These are phyloP conservation scores for Waltiozyma solani DNA, from an alignment of 1,139 yeast species.

Conservation along the genomic window DNA sequence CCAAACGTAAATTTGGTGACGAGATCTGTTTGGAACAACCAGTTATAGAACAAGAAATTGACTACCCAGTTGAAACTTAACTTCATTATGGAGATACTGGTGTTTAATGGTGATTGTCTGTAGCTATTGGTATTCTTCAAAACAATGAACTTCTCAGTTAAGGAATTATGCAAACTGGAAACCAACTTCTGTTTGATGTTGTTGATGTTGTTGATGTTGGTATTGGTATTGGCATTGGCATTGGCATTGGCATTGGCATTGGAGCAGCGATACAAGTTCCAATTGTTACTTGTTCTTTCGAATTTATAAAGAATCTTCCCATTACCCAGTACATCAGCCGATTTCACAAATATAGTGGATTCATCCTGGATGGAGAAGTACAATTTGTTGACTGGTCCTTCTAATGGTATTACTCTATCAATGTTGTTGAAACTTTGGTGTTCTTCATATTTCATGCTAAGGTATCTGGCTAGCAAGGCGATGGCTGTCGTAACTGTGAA, in stretches of 20 bases:
- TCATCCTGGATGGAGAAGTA: constrained; percentile 4
- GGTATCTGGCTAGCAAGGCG: neutral
- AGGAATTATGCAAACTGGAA: constrained; percentile 9
- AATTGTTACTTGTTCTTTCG: constrained; percentile 5
- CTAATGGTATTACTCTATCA: constrained; percentile 4
- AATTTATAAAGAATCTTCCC: constrained; percentile 8
- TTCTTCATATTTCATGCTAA: neutral
- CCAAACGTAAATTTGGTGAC: constrained; percentile 13
- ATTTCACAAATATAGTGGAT: constrained; percentile 4
- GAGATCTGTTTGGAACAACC: neutral
- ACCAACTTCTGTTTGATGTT: constrained; percentile 4
- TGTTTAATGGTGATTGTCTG: constrained; percentile 9
- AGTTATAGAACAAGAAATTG: neutral
- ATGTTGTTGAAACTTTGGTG: neutral
- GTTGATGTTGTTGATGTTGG: too few relatives aligned
- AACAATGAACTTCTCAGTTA: constrained; percentile 11
- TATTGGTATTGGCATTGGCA: too few relatives aligned
- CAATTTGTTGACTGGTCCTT: constrained; percentile 5
- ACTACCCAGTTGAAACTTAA: constrained; percentile 3
- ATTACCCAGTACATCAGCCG: neutral
- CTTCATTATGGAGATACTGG: constrained; percentile 14
- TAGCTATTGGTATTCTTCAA: constrained; percentile 3
- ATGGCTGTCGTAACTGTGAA: neutral
- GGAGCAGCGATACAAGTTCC: constrained; percentile 7
- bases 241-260: too few relatives aligned